Conservation (phyloP, 2,329 filamentous ascomycete genomes). For the Corynespora cassiicola region DNA sequence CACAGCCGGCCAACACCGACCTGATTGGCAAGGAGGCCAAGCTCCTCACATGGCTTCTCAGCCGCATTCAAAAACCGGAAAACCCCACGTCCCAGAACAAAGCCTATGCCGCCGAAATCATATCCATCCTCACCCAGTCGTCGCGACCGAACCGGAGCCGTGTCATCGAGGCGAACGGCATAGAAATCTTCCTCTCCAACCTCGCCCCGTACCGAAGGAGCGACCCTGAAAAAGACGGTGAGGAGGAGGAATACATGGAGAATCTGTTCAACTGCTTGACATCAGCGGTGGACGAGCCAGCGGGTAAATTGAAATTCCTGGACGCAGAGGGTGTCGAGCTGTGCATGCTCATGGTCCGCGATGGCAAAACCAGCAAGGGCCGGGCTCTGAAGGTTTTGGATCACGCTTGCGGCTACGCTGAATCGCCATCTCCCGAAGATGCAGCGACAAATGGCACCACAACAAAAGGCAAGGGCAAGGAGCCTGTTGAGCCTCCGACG, state of each 20-base stretch:
- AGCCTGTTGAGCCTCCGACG: constrained; percentile 5
- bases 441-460: constrained; percentile 21
- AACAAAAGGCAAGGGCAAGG: constrained; percentile 22
- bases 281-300: constrained; percentile 75
- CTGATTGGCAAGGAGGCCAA: constrained; percentile 72
- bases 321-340: constrained; percentile 93
- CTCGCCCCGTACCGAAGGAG: constrained; percentile 83
- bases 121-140: constrained; percentile 86
- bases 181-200: constrained; percentile 82
- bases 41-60: constrained; percentile 78
- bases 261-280: constrained; percentile 90
- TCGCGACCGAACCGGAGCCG: constrained; percentile 69
- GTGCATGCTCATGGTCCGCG: constrained; percentile 87
- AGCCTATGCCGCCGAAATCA: constrained; percentile 90
- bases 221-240: constrained; percentile 82
- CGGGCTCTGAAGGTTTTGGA: constrained; percentile 83
- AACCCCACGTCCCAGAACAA: constrained; percentile 82
- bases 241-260: constrained; percentile 94
- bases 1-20: constrained; percentile 71
- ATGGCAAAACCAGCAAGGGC: constrained; percentile 82
- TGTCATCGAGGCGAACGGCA: constrained; percentile 71
- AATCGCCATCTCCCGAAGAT: constrained; percentile 19
- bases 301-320: constrained; percentile 81
- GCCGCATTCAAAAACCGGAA: constrained; percentile 74
- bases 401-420: constrained; percentile 72